Evolutionary conservation across 192 early-diverging fungal genomes (phyloP).

Genomic region (Chytriomyces sp.): DNA sequence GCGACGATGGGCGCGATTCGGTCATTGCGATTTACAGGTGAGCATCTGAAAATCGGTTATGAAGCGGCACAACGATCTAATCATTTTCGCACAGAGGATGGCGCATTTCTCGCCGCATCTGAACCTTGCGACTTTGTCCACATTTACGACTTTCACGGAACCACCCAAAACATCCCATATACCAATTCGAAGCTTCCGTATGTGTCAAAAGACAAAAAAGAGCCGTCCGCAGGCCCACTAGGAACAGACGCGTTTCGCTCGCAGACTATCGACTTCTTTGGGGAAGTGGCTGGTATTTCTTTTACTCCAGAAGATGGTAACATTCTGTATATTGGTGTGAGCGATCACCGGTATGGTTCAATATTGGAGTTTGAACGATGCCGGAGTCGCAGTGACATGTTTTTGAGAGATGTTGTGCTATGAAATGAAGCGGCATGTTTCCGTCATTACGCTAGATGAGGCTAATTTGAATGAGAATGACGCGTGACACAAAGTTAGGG

Average conservation of each 20-base stretch:
- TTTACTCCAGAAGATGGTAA: constrained; percentile 60
- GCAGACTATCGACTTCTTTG: constrained; percentile 75
- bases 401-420: constrained; percentile 24
- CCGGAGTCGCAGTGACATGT: neutral
- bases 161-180: neutral
- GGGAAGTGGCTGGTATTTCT: constrained; percentile 68
- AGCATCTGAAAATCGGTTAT: neutral
- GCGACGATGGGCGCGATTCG: constrained; percentile 62
- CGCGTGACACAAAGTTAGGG: no score
- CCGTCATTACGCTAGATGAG: no score
- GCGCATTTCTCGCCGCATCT: constrained; percentile 58
- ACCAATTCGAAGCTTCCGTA: constrained; percentile 28
- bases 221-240: neutral
- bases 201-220: neutral
- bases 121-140: constrained; percentile 76
- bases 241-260: constrained; percentile 32
- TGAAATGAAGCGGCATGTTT: neutral
- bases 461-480: no score
- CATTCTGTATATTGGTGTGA: constrained; percentile 57
- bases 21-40: constrained; percentile 59
- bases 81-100: no score
- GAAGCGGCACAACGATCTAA: neutral
- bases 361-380: constrained; percentile 35
- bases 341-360: constrained; percentile 34
- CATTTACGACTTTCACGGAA: constrained; percentile 40